Evolutionary conservation across 164 flowering plant species (phyloP), one percentile per base, ranked within the genome.

Genomic region (Litsea cubeba): DNA sequence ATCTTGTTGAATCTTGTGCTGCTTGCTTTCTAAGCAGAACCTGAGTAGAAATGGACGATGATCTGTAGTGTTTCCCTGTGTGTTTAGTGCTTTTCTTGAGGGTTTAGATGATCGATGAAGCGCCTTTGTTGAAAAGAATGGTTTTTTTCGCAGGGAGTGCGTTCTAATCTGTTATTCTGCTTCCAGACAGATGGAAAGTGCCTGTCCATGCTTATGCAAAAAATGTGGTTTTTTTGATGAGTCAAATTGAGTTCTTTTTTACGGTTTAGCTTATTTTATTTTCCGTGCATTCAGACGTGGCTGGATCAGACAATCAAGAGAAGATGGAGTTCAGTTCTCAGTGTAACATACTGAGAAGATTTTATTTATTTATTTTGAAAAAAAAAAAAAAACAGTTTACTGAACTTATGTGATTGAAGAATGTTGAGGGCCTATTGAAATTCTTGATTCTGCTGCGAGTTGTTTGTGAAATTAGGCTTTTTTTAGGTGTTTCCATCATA

Each of bases 301-400:
- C 18, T 73, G 22, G 22, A 71, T 71, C 71, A 74, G 65, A 66
- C 71, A 63, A 17, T 67, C 62, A 49, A 57, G 62, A 65, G 71
- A 25, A 22, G 28, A 28, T 71, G 74, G 69, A 71, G 32, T 26
- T 66, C 68, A 24, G 15, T 70, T 74, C 57, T 71, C 50, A 22
- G 65, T 71, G 67, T 66, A 71, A 66, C 60, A 70, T 17, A 30
- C 20, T 15, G 60, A 14, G n/a, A 15, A 28, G 46, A 63, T 23
- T 63, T 23, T 11, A 22, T 63, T 63, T 63, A 12, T 8, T 23
- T 2, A 25, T 25, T n/a, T 63, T 8, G 28, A 3, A 24, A 14
- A 5, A 24, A 63, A 23, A 30, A 0, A 23, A 4, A 23, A 4
- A 25, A 25, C 32, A 4, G 17, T 12, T 54, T 18, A 54, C n/a